phyloP scores from a whole-genome alignment of 2,329 filamentous ascomycete genomes.

The Zymoseptoria ardabiliae region DNA sequence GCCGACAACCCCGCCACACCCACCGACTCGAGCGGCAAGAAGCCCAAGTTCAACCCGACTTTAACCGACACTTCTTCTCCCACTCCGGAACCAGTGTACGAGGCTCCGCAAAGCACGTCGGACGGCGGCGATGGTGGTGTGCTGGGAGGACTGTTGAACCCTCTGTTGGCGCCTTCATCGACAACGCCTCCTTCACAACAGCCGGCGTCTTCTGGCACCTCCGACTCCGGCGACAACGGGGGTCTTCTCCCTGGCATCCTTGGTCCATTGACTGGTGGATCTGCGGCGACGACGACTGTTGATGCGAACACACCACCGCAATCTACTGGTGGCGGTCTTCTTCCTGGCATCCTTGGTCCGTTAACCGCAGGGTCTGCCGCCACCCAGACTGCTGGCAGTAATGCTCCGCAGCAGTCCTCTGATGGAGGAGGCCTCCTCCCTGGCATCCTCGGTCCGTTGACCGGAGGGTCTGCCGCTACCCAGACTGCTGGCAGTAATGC shows the following conservation, averaged over 20 bases:
- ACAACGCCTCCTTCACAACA: neutral
- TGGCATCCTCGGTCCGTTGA: conserved; percentile 3
- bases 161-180: neutral
- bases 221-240: neutral
- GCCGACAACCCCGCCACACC: neutral
- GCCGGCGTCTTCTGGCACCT: neutral
- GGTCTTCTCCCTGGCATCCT: neutral
- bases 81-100: neutral
- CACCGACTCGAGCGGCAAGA: neutral
- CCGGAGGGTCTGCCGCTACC: neutral
- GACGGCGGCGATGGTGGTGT: neutral
- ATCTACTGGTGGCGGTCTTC: neutral
- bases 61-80: neutral
- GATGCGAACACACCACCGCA: too few relatives aligned
- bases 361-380: neutral
- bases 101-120: neutral
- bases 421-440: conserved; percentile 4
- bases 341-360: neutral
- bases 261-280: too few relatives aligned
- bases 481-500: too few relatives aligned
- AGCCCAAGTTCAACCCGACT: conserved; percentile 1
- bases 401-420: too few relatives aligned
- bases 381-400: too few relatives aligned
- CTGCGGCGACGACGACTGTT: neutral
- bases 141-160: neutral